Base-by-base conservation (phyloP, 495 filamentous ascomycete genomes). In the Penicillium maclennaniae region DNA sequence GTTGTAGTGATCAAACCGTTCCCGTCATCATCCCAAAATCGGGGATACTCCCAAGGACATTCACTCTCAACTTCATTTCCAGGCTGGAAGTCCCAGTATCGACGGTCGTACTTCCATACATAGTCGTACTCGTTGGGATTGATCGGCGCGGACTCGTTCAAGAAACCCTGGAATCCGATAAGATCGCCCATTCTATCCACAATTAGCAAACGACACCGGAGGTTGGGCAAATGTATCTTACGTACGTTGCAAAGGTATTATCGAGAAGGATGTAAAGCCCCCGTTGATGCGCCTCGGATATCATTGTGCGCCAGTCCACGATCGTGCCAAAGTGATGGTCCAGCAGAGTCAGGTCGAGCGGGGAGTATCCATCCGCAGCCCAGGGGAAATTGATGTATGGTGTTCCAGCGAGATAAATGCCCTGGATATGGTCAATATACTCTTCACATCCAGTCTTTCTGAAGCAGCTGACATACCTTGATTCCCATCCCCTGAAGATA, bases 401-500 rank as follows among this genome's bases (percentile, higher is more conserved):
- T 26, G 80, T 84, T 37, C 86, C 86, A 37, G 85, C 84, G 41
- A 89, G 73, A 59, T 89, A 89, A 39, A 89, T 71, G 23, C 72
- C 82, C 82, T 81, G 17, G 6, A 49, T 34, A 20, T 20, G 36
- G 26, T 51, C 21, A 49, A 57, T 36, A 16, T 40, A 23, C 5
- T 23, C 26, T 14, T 19, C 15, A 15, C 23, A 17, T 20, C 4
- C 20, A 2, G 14, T 4, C 25, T 9, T 25, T 17, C 10, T 23
- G 15, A 1, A 16, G 23, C 23, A 16, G 7, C 8, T 14, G 41
- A 56, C 70, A 15, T 52, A 80, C 83, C 77, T 86, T 87, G 65
- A 87, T 82, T 0, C 87, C 87, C 83, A 87, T 82, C 49, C 87
- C 86, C 51, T 86, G 82, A 25, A 89, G 66, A 61, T 89, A 89